Evolutionary conservation across 2,329 filamentous ascomycete species (phyloP), one percentile per base, ranked within the genome.

Genomic region (Capronia americana): DNA sequence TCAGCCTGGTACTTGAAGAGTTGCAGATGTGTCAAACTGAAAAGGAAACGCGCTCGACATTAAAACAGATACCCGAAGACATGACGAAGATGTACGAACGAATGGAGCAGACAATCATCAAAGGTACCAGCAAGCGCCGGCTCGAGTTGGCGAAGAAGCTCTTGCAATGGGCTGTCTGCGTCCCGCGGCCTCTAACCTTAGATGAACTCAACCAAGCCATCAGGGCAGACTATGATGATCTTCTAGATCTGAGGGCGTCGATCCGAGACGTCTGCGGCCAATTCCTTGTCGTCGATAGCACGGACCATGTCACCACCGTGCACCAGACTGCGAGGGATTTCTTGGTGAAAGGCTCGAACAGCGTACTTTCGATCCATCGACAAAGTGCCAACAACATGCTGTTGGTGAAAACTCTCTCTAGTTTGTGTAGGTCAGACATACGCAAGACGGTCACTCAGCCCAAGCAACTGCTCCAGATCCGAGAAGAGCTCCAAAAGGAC

Each of bases 61-160:
- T 76, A 1, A 48, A 70, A 10, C 60, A 73, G 10, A 63, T 77
- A 4, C 76, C 75, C 5, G 51, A 58, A 24, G 74, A 70, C 23
- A 74, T 77, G 74, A 70, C 71, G 41, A 59, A 64, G 14, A 63
- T 77, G 57, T 77, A 77, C 63, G 20, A 71, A 51, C 70, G 71
- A 5, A 77, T 77, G 74, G 68, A 71, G 12, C 59, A 55, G 14
- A 4, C 51, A 10, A 64, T 67, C 41, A 57, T 30, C 26, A 30
- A 63, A 50, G 26, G 53, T 53, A 4, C 63, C 46, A 64, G 58
- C 26, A 57, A 51, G 14, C 17, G 38, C 41, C 46, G 51, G 24
- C n/a, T 57, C 23, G 17, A 26, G 72, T 50, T 73, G 68, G n/a
- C 66, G 59, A 50, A 57, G 30, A n/a, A 71, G n/a, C 17, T 77